A percentile compares a stretch with the other conserved stretches of the same genome.
Evolutionary conservation across 441 rosid genomes (phyloP).

Genomic region (Kokia cookei): DNA sequence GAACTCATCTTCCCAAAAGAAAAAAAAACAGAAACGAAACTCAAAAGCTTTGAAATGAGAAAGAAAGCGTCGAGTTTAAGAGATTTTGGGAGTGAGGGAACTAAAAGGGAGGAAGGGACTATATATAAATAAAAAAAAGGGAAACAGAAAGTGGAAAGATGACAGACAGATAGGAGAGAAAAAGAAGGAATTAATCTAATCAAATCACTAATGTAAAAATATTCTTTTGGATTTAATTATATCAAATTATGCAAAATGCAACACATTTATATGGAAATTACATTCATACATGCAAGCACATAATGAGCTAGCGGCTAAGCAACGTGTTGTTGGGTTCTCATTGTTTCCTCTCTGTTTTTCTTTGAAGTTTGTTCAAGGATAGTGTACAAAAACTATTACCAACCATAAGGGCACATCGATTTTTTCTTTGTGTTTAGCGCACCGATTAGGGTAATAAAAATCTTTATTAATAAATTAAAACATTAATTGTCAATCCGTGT

Average conservation of each 20-base stretch:
- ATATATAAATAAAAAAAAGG: background rate
- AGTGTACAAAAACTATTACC: background rate
- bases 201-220: background rate
- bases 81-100: background rate
- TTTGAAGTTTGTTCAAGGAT: slow-evolving; percentile 21
- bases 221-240: background rate
- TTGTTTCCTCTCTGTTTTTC: background rate
- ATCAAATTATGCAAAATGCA: background rate
- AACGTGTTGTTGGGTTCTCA: background rate
- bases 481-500: too few species aligned
- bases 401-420: background rate
- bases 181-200: background rate
- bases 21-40: too few species aligned
- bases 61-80: background rate
- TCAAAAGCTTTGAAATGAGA: background rate
- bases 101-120: background rate
- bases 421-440: background rate
- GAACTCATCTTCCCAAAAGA: slow-evolving; percentile 36
- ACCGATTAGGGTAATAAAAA: background rate
- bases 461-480: too few species aligned
- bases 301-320: background rate
- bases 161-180: background rate
- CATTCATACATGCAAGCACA: background rate
- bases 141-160: slow-evolving; percentile 1
- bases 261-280: background rate